Evolutionary conservation across 2,329 filamentous ascomycete genomes (phyloP).

Genomic region (Trichophyton schoenleinii): DNA sequence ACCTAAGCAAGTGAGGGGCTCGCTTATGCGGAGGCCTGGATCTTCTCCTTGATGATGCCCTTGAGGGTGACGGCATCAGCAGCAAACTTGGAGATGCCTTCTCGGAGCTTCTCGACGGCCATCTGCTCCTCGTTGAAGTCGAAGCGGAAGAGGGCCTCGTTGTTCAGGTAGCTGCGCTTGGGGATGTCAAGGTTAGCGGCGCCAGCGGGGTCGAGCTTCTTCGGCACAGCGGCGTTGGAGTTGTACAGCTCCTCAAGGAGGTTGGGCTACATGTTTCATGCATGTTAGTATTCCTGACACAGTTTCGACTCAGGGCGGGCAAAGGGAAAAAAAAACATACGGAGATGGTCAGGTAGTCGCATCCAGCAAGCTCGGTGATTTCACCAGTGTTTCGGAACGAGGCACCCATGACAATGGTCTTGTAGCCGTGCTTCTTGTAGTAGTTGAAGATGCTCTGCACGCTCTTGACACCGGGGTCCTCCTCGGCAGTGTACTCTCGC

Average conservation of each 20-base stretch:
- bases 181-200: constrained; percentile 60
- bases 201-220: constrained; percentile 71
- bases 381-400: constrained; percentile 94
- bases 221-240: constrained; percentile 65
- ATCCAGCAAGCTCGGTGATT: constrained; percentile 95
- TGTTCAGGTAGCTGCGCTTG: constrained; percentile 82
- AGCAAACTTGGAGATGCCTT: constrained; percentile 99
- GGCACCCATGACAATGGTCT: constrained; percentile 98
- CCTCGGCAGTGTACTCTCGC: constrained; percentile 79
- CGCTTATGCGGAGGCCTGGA: constrained; percentile 34
- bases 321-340: constrained; percentile 39
- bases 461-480: constrained; percentile 92
- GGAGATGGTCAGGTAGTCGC: constrained; percentile 97
- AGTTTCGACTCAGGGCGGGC: background rate
- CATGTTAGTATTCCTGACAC: background rate
- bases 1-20: background rate
- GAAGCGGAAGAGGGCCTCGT: constrained; percentile 90
- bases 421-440: constrained; percentile 99
- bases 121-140: constrained; percentile 99
- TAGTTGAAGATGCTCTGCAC: constrained; percentile 97
- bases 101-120: constrained; percentile 97
- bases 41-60: constrained; percentile 79
- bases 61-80: constrained; percentile 91
- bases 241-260: constrained; percentile 90
- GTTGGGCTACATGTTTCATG: constrained; percentile 51